Percentiles rank a stretch among this genome's conserved stretches.
Conservation (phyloP, 108 stramenopile species). For the Nannochloropsis granulata region DNA sequence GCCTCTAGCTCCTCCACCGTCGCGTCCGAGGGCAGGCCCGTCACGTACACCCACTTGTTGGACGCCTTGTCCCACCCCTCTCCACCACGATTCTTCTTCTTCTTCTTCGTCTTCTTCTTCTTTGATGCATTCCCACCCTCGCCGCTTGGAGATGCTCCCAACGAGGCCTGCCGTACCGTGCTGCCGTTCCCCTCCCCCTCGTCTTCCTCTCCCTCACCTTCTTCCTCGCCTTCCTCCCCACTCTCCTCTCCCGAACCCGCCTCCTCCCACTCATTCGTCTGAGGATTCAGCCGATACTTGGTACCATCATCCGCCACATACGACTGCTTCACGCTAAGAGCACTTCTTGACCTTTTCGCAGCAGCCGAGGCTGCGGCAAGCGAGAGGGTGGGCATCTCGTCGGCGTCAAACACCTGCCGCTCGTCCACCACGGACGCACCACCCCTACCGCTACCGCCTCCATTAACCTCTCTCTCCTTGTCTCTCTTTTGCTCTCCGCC, state of each 20-base stretch:
- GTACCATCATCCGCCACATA: conserved; percentile 9
- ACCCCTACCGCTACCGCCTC: neutral
- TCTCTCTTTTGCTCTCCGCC: neutral
- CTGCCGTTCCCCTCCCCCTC: neutral
- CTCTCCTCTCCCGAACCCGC: neutral
- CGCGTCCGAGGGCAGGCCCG: conserved; percentile 67
- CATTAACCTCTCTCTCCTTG: neutral
- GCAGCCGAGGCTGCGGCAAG: neutral
- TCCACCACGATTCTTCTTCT: conserved; percentile 43
- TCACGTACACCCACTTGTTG: conserved; percentile 56
- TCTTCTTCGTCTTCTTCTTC: conserved; percentile 43
- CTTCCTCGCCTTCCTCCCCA: neutral
- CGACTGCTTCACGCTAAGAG: neutral
- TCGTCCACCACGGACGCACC: neutral
- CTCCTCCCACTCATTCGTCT: neutral
- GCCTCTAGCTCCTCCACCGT: conserved; percentile 52
- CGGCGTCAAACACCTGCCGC: neutral
- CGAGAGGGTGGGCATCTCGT: neutral
- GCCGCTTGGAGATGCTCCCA: neutral
- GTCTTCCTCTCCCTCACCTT: conserved; percentile 2
- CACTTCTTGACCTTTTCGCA: neutral
- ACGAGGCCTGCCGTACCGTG: neutral
- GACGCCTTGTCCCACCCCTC: conserved; percentile 15
- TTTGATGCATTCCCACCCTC: neutral
- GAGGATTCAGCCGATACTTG: neutral